Base-by-base conservation (phyloP, 140 eudicot species). In the Artemisia princeps region DNA sequence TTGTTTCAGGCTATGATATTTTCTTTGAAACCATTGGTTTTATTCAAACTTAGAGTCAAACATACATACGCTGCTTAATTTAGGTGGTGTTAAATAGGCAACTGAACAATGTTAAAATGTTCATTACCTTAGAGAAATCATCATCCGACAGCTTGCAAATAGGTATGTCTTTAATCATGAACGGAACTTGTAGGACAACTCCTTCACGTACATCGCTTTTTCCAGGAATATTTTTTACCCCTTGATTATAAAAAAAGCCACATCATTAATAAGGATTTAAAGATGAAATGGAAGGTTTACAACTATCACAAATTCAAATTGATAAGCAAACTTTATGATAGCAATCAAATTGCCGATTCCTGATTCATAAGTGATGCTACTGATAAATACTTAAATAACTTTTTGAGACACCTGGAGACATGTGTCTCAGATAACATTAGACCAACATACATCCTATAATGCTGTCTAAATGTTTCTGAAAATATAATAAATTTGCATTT, bases 41-140 rank as follows among this genome's bases (percentile, higher is more conserved):
- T 14, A 24, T 14, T n/a, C 26, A 11, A 7, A n/a, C 24, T 30
- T n/a, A 6, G 22, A 51, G 4, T 24, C 8, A 48, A 65, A 50
- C 58, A 23, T 65, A 26, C 28, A 50, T 10, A 15, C 4, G 45
- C 45, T 65, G 58, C 70, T 48, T 65, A 37, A 37, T 37, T 37
- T 37, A 37, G 44, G 44, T 37, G 44, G 44, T 37, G 44, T 37
- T 37, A 37, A 7, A 37, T 37, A 37, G 44, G 53, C 48, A 10
- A 48, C 7, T 53, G 54, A 65, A 60, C 62, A 62, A 26, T 10
- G 65, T 22, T 30, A 45, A 28, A 64, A 65, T 49, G 69, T 49
- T 33, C 40, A 64, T 82, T 76, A 88, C 97, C 95, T 85, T 79
- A 37, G 86, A 71, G 74, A 91, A 87, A 49, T 81, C 86, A 16